phyloP scores from a whole-genome alignment of 495 filamentous ascomycete species.

The Tuber indicum region DNA sequence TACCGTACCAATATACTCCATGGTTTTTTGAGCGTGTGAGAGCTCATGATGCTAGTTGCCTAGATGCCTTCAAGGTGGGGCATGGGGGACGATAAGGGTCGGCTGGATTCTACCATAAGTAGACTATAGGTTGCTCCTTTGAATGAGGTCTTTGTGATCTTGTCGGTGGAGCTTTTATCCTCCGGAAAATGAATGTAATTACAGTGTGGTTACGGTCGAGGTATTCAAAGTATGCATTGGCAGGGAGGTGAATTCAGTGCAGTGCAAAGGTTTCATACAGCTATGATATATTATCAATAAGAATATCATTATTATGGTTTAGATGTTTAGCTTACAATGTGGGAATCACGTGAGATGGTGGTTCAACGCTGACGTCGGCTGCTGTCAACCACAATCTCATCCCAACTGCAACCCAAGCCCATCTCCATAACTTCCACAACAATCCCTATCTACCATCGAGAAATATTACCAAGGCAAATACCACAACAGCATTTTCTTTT shows the following conservation, averaged over 20 bases:
- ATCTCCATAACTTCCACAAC: not conserved
- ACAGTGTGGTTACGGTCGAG: not conserved
- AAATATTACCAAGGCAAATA: not conserved
- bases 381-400: not conserved
- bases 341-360: not conserved
- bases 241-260: not conserved
- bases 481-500: not conserved
- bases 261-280: not conserved
- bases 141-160: not conserved
- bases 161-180: not conserved
- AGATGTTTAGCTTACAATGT: not conserved
- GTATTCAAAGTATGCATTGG: not conserved
- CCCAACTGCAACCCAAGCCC: not conserved
- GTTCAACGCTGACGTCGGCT: slow-evolving; percentile 9
- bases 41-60: not conserved
- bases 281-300: not conserved
- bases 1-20: not conserved
- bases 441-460: not conserved
- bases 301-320: not conserved
- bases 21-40: not conserved
- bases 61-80: not conserved
- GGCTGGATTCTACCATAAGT: not conserved
- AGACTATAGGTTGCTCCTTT: too few relatives aligned
- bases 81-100: not conserved
- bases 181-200: not conserved